Conservation (phyloP, 2,329 filamentous ascomycete species). For the Trichoderma sp. region DNA sequence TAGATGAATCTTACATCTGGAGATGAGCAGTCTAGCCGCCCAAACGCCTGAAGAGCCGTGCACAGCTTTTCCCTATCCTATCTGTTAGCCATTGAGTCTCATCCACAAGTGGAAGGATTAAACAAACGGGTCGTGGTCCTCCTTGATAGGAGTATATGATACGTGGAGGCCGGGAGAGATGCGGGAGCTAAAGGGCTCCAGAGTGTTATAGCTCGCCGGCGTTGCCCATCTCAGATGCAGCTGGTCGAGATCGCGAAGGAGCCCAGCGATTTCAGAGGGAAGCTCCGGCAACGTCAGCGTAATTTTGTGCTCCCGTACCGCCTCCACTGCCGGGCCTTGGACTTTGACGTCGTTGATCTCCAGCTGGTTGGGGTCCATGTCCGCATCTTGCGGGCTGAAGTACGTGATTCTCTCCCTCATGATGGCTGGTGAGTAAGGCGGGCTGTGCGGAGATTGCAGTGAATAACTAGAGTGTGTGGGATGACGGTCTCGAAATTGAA, state of each 20-base stretch:
- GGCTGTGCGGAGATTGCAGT: not conserved
- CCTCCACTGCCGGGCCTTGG: slow-evolving; percentile 55
- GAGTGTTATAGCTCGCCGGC: slow-evolving; percentile 52
- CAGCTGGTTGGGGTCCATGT: slow-evolving; percentile 63
- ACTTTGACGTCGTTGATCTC: slow-evolving; percentile 56
- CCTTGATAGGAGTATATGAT: slow-evolving; percentile 61
- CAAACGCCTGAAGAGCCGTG: slow-evolving; percentile 57
- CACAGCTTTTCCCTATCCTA: slow-evolving; percentile 52
- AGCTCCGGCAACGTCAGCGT: slow-evolving; percentile 74
- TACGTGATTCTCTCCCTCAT: slow-evolving; percentile 84
- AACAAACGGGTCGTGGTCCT: slow-evolving; percentile 17
- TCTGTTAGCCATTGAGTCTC: not conserved
- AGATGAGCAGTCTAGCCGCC: slow-evolving; percentile 52
- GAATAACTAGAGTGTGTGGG: too few species aligned
- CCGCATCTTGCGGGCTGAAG: slow-evolving; percentile 62
- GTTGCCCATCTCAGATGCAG: slow-evolving; percentile 80
- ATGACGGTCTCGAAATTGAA: not conserved
- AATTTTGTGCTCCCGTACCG: slow-evolving; percentile 74
- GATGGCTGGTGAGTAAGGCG: slow-evolving; percentile 25
- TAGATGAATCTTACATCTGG: slow-evolving; percentile 28
- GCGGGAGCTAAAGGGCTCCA: slow-evolving; percentile 71
- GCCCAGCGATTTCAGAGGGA: slow-evolving; percentile 60
- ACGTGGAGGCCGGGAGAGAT: slow-evolving; percentile 79
- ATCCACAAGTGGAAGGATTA: not conserved
- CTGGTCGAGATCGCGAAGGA: slow-evolving; percentile 65